A percentile compares a stretch with the other conserved stretches of the same genome.
Conservation (phyloP, 1,284 basidiomycete genomes). For the Boletus hoseneyae region DNA sequence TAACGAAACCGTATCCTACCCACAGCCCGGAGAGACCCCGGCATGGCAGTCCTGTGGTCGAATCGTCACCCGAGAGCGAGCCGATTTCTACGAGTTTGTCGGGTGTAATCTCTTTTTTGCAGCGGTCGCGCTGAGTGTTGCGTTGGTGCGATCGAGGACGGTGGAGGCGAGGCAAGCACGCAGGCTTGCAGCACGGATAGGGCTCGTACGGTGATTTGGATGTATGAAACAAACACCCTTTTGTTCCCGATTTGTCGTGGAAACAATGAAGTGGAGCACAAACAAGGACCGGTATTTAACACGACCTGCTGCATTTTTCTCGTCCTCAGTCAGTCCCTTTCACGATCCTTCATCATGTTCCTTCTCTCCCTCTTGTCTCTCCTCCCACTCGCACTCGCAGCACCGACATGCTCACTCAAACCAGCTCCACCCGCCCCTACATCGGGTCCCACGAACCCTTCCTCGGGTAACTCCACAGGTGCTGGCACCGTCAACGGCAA, state of each 20-base stretch:
- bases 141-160: constrained; percentile 65
- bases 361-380: constrained; percentile 21
- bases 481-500: constrained; percentile 27
- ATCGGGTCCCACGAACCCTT: not conserved
- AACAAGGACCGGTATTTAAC: not conserved
- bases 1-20: constrained; percentile 21
- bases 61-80: constrained; percentile 70
- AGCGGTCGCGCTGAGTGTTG: constrained; percentile 57
- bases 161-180: constrained; percentile 72
- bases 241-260: constrained; percentile 4
- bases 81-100: constrained; percentile 86
- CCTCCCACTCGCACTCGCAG: constrained; percentile 29
- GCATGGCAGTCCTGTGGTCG: constrained; percentile 92
- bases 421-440: constrained; percentile 8
- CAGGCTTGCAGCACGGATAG: constrained; percentile 81
- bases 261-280: not conserved
- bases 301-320: constrained; percentile 17
- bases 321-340: not conserved
- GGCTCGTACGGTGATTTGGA: constrained; percentile 35
- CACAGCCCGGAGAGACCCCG: constrained; percentile 58
- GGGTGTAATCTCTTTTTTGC: constrained; percentile 77
- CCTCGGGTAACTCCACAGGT: constrained; percentile 19
- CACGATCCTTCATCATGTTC: constrained; percentile 17
- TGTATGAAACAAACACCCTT: not conserved
- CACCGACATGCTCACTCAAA: constrained; percentile 26